Percentiles rank a stretch among this genome's conserved stretches.
These are phyloP conservation scores for Alternaria conjuncta DNA, from an alignment of 2,329 filamentous ascomycete genomes.

Conservation along the genomic window DNA sequence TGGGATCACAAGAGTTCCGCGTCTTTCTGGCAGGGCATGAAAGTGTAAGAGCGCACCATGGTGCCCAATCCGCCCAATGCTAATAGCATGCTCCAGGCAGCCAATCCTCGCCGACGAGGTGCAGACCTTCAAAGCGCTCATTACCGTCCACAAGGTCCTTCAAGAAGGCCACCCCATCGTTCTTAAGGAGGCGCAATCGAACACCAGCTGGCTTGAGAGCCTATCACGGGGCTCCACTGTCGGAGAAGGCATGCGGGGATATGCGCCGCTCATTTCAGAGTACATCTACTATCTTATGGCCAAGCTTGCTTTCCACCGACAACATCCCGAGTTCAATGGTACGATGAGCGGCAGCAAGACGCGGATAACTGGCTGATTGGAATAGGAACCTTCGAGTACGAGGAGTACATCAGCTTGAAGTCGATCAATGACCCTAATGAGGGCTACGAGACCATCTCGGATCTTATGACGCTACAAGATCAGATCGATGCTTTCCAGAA, in stretches of 20 bases:
- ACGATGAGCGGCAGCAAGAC: conserved; percentile 20
- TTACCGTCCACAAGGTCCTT: conserved; percentile 95
- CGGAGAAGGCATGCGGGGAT: conserved; percentile 83
- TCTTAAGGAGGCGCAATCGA: conserved; percentile 85
- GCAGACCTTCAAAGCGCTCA: conserved; percentile 97
- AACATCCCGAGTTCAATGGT: conserved; percentile 98
- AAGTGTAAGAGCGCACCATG: conserved; percentile 70
- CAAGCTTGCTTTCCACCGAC: conserved; percentile 94
- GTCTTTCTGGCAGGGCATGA: conserved; percentile 98
- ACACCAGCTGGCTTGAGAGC: conserved; percentile 91
- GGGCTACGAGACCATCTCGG: conserved; percentile 93
- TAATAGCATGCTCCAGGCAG: conserved; percentile 65
- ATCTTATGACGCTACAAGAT: conserved; percentile 95
- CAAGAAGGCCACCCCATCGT: conserved; percentile 94
- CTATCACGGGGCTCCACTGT: conserved; percentile 79
- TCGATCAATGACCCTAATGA: conserved; percentile 99
- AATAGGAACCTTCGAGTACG: conserved; percentile 87
- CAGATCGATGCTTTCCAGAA: conserved; percentile 99
- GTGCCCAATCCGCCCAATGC: not conserved
- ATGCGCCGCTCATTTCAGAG: conserved; percentile 91
- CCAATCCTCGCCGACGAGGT: conserved; percentile 98
- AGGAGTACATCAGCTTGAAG: conserved; percentile 98
- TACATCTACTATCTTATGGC: conserved; percentile 95
- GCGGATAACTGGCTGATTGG: conserved; percentile 21
- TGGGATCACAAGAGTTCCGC: conserved; percentile 98